These are phyloP conservation scores for Hypoxylon intermedium DNA, from an alignment of 495 filamentous ascomycete genomes.

Conservation along the genomic window DNA sequence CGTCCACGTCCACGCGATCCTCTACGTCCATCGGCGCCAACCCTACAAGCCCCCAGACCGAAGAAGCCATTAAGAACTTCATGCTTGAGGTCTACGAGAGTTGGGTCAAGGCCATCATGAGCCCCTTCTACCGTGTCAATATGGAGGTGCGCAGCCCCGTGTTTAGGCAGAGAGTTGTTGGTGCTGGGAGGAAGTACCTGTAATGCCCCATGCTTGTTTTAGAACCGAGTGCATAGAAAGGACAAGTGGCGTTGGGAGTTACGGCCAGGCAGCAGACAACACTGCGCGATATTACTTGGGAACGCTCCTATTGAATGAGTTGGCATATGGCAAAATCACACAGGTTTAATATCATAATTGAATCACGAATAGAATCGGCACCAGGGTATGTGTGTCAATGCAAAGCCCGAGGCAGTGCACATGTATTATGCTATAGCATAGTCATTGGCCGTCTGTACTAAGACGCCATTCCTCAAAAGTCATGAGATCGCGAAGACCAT, in stretches of 20 bases:
- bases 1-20: conserved; percentile 53
- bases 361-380: conserved; percentile 5
- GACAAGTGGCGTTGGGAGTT: conserved; percentile 21
- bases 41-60: conserved; percentile 82
- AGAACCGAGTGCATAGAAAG: too few species aligned
- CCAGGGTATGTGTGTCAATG: not conserved
- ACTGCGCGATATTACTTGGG: not conserved
- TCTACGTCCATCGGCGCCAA: conserved; percentile 78
- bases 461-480: conserved; percentile 29
- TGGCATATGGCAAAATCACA: too few species aligned
- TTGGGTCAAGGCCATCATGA: conserved; percentile 98
- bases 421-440: conserved; percentile 30
- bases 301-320: not conserved
- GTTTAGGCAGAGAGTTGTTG: conserved; percentile 79
- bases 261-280: not conserved
- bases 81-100: conserved; percentile 92
- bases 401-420: conserved; percentile 24
- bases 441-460: conserved; percentile 15
- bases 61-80: conserved; percentile 93
- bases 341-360: not conserved
- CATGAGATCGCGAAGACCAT: conserved; percentile 36
- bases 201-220: too few species aligned
- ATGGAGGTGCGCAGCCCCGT: conserved; percentile 84
- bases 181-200: conserved; percentile 92
- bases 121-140: conserved; percentile 85